Base-by-base conservation (phyloP, 1,284 basidiomycete species). In the Retiboletus fuscus region DNA sequence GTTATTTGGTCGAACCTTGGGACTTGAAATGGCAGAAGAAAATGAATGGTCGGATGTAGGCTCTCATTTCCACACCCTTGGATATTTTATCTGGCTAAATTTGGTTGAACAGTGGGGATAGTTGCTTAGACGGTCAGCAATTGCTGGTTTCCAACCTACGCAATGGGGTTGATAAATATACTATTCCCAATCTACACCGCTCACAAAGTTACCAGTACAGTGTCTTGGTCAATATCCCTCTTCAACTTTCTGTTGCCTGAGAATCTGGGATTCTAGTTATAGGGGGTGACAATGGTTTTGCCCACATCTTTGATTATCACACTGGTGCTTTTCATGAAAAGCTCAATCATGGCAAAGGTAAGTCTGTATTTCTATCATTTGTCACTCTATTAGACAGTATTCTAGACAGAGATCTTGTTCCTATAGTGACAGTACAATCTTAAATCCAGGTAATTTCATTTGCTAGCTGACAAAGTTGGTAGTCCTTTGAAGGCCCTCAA, bases 21-120 rank as follows among this genome's bases (percentile, higher is more conserved):
- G 63, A 69, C 4, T 4, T 69, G 8, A 69, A 61, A 53, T 69
- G 63, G 62, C 24, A 69, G 16, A 69, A 69, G 47, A 69, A 65
- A 62, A 30, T 2, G 0, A 65, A 69, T 7, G 26, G 68, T 61
- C 18, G 24, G 5, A 69, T 65, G 51, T 61, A 53, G 7, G 63
- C 49, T 18, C 16, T 11, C 34, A 34, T 8, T 30, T 18, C 6
- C 5, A 41, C 24, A 2, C 47, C 47, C 24, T 11, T 11, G 47
- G 47, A 11, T 11, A 49, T 34, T 34, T 34, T 34, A 4, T 34
- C 8, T 34, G 34, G 34, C 34, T 34, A 34, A 34, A 34, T 34
- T 34, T 34, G n/a, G 34, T 34, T 34, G 10, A 49, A 43, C 13
- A 68, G 67, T 41, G 44, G 67, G 11, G 61, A 49, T 63, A 28